Evolutionary conservation across 345 rosid species (phyloP), one percentile per base, ranked within the genome.

Genomic region (Combretum micranthum): DNA sequence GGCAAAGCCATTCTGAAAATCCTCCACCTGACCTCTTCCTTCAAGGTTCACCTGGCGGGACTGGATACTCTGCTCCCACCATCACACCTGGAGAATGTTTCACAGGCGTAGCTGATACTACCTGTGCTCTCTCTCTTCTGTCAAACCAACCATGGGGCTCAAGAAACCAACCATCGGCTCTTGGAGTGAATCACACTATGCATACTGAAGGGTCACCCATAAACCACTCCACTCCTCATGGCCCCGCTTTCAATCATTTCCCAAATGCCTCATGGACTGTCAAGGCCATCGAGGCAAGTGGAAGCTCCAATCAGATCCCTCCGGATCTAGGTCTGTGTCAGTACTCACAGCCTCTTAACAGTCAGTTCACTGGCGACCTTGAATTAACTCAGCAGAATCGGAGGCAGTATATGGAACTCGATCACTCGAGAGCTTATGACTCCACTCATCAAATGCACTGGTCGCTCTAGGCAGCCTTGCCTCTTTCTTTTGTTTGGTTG

Each of bases 81-180:
- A 63, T 70, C 58, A 69, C 79, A 62, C 69, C 84, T 2, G 85
- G 73, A 71, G 83, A 82, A 81, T 78, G 90, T 80, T 81, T 79
- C 76, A 62, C 83, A 13, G 88, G 83, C 59, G 77, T 79, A 37
- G 60, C 76, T 20, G 83, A 89, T 69, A 87, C 97, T 44, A 82
- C 61, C 75, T 73, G 96, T 88, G 97, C 97, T 89, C 98, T 89
- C 98, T 92, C 97, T 92, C 97, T 92, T 93, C 97, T 89, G 97
- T 93, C 99, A 89, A 89, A 83, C 72, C 88, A 86, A 77, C 82
- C 78, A 63, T 77, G 82, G 81, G 75, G 74, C 77, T 49, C 81
- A 32, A 72, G 70, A 49, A 66, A 70, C 60, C 80, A 57, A 62
- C 50, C 74, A 55, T 53, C 70, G 44, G 73, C 72, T 68, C 76